These are phyloP conservation scores for Bolboschoenoplectus hybrid DNA, from an alignment of 202 grass and related monocot genomes.

Conservation along the genomic window DNA sequence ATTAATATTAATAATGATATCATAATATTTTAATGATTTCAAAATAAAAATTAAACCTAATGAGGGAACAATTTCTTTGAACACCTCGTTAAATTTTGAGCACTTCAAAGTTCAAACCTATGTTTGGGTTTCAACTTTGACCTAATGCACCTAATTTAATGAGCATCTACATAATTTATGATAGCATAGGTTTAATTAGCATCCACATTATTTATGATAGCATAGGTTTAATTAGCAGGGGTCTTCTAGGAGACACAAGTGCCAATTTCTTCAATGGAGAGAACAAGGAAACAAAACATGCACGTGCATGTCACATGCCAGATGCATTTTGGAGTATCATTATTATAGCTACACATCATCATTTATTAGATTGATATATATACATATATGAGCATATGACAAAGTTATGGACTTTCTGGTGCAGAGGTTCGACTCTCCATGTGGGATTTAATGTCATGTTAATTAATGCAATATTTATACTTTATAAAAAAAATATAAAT, in stretches of 20 bases:
- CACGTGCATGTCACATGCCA: constrained; percentile 21
- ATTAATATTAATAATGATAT: neutral
- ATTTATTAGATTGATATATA: neutral
- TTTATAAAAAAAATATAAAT: neutral
- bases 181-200: neutral
- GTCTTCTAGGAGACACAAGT: neutral
- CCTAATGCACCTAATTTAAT: too few relatives aligned
- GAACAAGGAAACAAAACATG: neutral
- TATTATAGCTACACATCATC: neutral
- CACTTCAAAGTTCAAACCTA: neutral
- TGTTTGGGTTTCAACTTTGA: neutral
- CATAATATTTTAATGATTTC: too few relatives aligned
- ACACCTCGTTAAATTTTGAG: neutral
- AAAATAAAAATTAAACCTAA: too few relatives aligned
- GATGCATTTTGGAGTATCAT: neutral
- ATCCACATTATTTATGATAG: neutral
- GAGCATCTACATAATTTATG: neutral
- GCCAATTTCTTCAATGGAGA: neutral
- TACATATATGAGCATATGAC: neutral
- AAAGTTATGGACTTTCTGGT: neutral
- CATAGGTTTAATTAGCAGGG: neutral
- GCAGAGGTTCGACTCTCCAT: neutral
- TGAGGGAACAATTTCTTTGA: neutral
- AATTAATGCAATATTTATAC: neutral
- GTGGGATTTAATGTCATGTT: neutral